Conservation (phyloP, 805 yeast species). For the Pichia gijzeniarum region DNA sequence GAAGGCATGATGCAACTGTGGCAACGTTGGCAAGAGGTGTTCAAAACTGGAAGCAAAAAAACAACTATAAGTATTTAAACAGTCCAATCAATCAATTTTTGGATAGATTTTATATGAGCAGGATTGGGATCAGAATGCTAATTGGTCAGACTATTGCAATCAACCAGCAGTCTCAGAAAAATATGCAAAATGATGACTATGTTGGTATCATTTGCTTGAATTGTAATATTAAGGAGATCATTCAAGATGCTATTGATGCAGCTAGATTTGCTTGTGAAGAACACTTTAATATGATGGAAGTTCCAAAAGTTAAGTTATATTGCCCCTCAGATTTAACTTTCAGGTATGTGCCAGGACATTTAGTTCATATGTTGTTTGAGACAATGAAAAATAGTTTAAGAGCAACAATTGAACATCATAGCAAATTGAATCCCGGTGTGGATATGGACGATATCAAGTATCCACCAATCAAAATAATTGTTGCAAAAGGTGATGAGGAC, state of each 20-base stretch:
- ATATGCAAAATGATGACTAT: conserved; percentile 52
- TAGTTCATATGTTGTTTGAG: conserved; percentile 87
- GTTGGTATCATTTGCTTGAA: conserved; percentile 86
- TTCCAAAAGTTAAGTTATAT: conserved; percentile 74
- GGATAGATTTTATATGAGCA: conserved; percentile 82
- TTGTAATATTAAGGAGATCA: conserved; percentile 77
- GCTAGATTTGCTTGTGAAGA: conserved; percentile 89
- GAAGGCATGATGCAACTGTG: conserved; percentile 87
- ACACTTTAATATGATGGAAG: conserved; percentile 79
- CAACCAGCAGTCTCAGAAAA: conserved; percentile 24
- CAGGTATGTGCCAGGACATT: conserved; percentile 91
- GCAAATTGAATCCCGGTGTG: conserved; percentile 44
- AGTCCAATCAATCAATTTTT: conserved; percentile 72
- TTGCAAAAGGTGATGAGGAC: conserved; percentile 85
- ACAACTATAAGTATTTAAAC: conserved; percentile 45
- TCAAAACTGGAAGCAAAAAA: conserved; percentile 72
- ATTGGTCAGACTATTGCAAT: conserved; percentile 92
- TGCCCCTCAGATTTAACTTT: conserved; percentile 72
- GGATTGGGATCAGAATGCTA: conserved; percentile 89
- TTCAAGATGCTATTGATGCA: conserved; percentile 83
- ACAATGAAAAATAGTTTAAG: conserved; percentile 79
- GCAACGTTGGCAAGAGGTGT: conserved; percentile 91
- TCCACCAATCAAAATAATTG: conserved; percentile 82
- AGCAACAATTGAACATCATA: conserved; percentile 81
- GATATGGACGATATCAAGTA: conserved; percentile 58